Evolutionary conservation across 2,329 filamentous ascomycete species (phyloP).

Genomic region (Aspergillus oerlinghausenensis): DNA sequence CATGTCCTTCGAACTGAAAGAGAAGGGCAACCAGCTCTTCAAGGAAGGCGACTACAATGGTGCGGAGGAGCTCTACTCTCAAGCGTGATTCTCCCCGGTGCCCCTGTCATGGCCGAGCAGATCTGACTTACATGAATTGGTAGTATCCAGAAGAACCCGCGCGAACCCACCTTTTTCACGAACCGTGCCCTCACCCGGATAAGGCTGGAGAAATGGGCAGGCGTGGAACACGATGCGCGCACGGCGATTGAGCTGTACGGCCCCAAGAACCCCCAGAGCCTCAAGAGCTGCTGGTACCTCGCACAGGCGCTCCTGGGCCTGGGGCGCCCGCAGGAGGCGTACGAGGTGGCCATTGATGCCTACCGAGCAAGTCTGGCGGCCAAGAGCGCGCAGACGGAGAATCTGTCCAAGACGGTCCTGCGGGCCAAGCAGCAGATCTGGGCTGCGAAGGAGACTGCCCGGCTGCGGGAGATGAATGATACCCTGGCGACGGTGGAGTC

Average conservation of each 20-base stretch:
- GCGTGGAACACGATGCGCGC: constrained; percentile 71
- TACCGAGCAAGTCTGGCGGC: constrained; percentile 64
- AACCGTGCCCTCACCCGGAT: constrained; percentile 83
- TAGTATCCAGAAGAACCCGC: constrained; percentile 72
- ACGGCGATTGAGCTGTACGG: constrained; percentile 64
- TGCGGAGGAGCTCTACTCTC: constrained; percentile 44
- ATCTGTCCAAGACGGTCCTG: constrained; percentile 70
- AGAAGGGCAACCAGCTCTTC: constrained; percentile 44
- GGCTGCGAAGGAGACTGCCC: constrained; percentile 62
- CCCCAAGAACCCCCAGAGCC: constrained; percentile 48
- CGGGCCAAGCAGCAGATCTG: constrained; percentile 81
- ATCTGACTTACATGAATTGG: neutral
- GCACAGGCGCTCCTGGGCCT: constrained; percentile 78
- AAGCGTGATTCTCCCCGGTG: constrained; percentile 35
- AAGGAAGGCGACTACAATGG: constrained; percentile 42
- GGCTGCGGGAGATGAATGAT: constrained; percentile 43
- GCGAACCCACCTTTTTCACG: constrained; percentile 75
- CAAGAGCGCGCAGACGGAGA: constrained; percentile 63
- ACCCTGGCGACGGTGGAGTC: constrained; percentile 38
- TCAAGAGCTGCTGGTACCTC: constrained; percentile 82
- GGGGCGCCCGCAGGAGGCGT: constrained; percentile 66
- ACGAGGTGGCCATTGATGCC: constrained; percentile 64
- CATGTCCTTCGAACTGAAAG: constrained; percentile 39
- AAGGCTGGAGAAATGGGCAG: constrained; percentile 68
- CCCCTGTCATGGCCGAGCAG: neutral